Evolutionary conservation across 768 basidiomycete genomes (phyloP), one percentile per base, ranked within the genome.

Genomic region (Rhizopogon vesiculosus): DNA sequence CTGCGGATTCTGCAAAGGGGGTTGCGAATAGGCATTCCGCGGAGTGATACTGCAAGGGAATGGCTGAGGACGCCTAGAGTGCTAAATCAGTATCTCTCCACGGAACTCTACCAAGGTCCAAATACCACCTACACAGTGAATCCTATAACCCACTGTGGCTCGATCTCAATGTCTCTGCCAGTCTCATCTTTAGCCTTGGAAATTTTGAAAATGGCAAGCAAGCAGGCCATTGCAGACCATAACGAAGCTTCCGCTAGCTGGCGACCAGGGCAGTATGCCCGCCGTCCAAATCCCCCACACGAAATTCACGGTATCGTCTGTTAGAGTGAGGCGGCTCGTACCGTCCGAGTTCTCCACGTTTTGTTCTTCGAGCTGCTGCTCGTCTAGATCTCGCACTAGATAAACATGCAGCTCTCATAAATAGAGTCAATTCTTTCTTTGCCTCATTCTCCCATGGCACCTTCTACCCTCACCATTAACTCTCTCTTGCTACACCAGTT

Each of bases 201-300:
- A 19, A 67, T 51, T 19, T 42, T 58, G 49, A 63, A 67, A 8
- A 38, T 42, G 4, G 66, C 54, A 50, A 66, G 38, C 42, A 65
- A 42, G 0, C 54, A 59, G 45, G 42, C 65, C 7, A 69, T 54
- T 31, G 45, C 61, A 12, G 61, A 60, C 66, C 65, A 67, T 19
- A 69, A 16, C 5, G 65, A 69, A 8, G 44, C 16, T 28, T 65
- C 56, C 3, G 63, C 67, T 44, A 66, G 64, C 54, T 69, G 16
- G 31, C 69, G 55, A 9, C 69, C 68, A 3, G 61, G 64, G 28
- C 68, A n/a, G n/a, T n/a, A 71, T 18, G 65, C 65, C 46, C 69
- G 66, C 35, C 69, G 56, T 19, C 68, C 69, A 31, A 69, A 69
- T 10, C 69, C 67, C n/a, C 10, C 56, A 69, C 15, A 42, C 54